Conservation (phyloP, 1,284 basidiomycete genomes). For the Tylopilus orsonianus region DNA sequence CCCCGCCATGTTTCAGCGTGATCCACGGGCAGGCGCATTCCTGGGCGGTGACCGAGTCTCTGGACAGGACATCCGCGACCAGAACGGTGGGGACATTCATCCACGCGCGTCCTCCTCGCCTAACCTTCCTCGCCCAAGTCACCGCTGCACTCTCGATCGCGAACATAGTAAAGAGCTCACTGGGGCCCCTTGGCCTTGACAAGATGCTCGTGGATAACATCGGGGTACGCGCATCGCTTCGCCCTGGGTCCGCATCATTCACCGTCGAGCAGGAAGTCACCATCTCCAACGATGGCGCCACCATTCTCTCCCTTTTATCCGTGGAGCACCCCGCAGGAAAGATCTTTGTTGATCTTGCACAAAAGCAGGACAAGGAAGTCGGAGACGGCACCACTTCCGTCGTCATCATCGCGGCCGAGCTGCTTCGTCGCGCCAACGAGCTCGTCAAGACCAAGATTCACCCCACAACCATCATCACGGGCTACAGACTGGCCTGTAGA, state of each 20-base stretch:
- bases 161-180: constrained; percentile 95
- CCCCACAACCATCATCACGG: constrained; percentile 99
- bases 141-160: constrained; percentile 95
- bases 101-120: constrained; percentile 1
- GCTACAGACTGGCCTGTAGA: constrained; percentile 94
- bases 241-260: constrained; percentile 1
- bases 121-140: constrained; percentile 51
- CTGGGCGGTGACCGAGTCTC: constrained; percentile 92
- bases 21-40: constrained; percentile 86
- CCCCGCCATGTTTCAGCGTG: constrained; percentile 74
- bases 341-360: constrained; percentile 97
- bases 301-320: constrained; percentile 90
- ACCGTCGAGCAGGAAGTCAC: constrained; percentile 80
- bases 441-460: constrained; percentile 99
- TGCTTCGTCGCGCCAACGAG: constrained; percentile 94
- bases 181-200: constrained; percentile 94
- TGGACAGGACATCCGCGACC: constrained; percentile 94
- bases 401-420: constrained; percentile 95
- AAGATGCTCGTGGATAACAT: constrained; percentile 99
- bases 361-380: constrained; percentile 99
- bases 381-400: constrained; percentile 99
- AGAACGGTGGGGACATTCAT: constrained; percentile 69
- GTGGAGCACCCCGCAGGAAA: constrained; percentile 95
- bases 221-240: constrained; percentile 58
- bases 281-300: constrained; percentile 99